phyloP scores from a whole-genome alignment of 2,329 filamentous ascomycete species.

The Thelonectria discophora region DNA sequence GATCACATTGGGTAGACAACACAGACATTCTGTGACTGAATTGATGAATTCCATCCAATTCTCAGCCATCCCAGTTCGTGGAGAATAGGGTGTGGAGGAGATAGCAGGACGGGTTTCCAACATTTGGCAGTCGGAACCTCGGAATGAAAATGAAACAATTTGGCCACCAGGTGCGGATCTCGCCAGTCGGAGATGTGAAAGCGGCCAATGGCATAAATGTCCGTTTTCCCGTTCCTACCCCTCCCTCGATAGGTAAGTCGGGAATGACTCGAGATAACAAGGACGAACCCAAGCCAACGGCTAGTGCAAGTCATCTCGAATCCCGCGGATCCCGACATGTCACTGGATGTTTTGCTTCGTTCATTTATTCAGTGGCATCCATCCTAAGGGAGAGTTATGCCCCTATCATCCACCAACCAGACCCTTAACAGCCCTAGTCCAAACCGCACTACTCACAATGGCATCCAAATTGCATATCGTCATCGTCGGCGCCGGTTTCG shows the following conservation, averaged over 20 bases:
- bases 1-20: too few relatives aligned
- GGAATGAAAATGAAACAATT: not conserved
- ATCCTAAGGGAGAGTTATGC: not conserved
- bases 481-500: constrained; percentile 19
- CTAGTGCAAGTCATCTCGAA: not conserved
- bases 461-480: not conserved
- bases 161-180: not conserved
- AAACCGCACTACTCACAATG: too few relatives aligned
- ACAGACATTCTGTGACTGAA: too few relatives aligned
- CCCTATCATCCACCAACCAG: too few relatives aligned
- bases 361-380: not conserved
- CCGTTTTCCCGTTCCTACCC: not conserved
- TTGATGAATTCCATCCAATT: too few relatives aligned
- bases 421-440: too few relatives aligned
- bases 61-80: too few relatives aligned
- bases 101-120: too few relatives aligned
- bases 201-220: constrained; percentile 6
- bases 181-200: not conserved
- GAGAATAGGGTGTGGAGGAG: too few relatives aligned
- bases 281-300: not conserved
- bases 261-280: not conserved
- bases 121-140: constrained; percentile 2
- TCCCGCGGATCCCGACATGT: constrained; percentile 1
- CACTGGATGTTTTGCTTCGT: not conserved
- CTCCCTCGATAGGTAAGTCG: not conserved